Conservation (phyloP, 345 rosid genomes). For the Corchorus capsularis region DNA sequence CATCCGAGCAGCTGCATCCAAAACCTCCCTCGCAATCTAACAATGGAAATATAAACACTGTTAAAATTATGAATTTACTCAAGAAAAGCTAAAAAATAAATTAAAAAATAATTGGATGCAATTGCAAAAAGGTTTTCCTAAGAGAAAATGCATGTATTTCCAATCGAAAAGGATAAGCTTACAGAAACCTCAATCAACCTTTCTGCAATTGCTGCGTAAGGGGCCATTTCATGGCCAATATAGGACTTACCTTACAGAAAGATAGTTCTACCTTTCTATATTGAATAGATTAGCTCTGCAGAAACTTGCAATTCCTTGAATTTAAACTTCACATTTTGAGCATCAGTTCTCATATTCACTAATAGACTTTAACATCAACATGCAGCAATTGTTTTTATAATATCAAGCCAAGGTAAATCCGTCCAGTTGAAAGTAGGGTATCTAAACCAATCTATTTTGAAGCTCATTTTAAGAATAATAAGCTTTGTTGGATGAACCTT, state of each 20-base stretch:
- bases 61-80: background rate
- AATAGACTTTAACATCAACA: background rate
- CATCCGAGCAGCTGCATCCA: constrained; percentile 86
- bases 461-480: constrained; percentile 1
- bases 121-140: background rate
- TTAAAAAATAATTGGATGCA: background rate
- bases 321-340: background rate
- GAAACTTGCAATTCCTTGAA: background rate
- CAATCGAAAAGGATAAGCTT: background rate
- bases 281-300: background rate
- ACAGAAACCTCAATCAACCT: background rate
- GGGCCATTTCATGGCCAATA: background rate
- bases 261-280: background rate
- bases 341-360: background rate
- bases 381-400: background rate
- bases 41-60: constrained; percentile 4
- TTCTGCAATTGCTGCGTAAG: background rate
- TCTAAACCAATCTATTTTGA: background rate
- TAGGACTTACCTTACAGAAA: background rate
- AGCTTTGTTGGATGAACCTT: background rate
- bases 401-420: background rate
- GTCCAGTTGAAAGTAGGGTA: background rate
- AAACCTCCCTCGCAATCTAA: constrained; percentile 83
- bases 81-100: background rate
- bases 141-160: background rate